phyloP scores from a whole-genome alignment of 2,329 filamentous ascomycete species.

The Aspergillus sp. region DNA sequence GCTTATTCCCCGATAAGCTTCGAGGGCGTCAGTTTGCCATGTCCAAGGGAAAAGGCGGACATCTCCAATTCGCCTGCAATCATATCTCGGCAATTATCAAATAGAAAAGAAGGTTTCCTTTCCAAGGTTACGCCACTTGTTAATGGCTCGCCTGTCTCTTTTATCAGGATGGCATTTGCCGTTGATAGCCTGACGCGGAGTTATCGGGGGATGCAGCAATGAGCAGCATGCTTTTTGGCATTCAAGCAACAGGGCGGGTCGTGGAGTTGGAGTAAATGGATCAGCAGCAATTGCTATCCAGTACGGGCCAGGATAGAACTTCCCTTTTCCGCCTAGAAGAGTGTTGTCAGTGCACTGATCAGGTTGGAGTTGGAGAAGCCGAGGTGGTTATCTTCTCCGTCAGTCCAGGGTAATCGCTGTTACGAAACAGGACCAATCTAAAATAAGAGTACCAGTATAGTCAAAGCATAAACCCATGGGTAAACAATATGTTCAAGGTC shows the following conservation, averaged over 20 bases:
- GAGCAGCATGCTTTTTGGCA: neutral
- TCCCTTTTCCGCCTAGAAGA: slow-evolving; percentile 4
- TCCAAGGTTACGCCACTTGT: too few relatives aligned
- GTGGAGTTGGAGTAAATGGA: neutral
- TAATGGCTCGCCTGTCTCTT: neutral
- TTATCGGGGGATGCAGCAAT: neutral
- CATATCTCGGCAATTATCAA: neutral
- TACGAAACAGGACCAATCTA: neutral
- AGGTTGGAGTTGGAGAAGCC: slow-evolving; percentile 2
- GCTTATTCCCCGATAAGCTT: slow-evolving; percentile 5
- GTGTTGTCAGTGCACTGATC: neutral
- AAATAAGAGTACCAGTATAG: neutral
- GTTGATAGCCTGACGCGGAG: neutral
- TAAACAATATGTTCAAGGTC: slow-evolving; percentile 14
- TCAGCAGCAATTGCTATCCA: neutral
- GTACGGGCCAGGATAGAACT: neutral
- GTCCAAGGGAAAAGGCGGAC: neutral
- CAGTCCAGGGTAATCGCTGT: too few relatives aligned
- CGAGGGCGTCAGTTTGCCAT: neutral
- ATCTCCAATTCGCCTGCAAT: neutral
- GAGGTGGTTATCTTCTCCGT: neutral
- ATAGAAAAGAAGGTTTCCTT: too few relatives aligned
- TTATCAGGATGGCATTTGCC: neutral
- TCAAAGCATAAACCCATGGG: too few relatives aligned
- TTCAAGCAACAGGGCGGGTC: neutral